Evolutionary conservation across 345 rosid species (phyloP).

Genomic region (Luvunga scandens): DNA sequence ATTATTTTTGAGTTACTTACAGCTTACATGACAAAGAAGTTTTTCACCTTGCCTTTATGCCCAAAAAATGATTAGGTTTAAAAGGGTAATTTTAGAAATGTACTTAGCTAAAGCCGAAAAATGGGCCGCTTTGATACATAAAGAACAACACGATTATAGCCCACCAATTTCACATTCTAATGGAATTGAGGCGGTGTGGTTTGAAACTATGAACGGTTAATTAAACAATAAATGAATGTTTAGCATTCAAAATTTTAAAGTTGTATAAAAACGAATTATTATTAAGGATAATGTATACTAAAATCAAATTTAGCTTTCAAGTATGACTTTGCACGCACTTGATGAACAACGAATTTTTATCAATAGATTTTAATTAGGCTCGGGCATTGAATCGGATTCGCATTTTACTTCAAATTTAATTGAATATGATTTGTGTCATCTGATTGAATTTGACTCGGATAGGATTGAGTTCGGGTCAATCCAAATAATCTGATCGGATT

Average conservation of each 20-base stretch:
- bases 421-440: too few relatives aligned
- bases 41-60: background rate
- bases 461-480: too few relatives aligned
- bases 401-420: too few relatives aligned
- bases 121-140: background rate
- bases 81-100: background rate
- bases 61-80: background rate
- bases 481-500: too few relatives aligned
- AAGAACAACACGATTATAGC: background rate
- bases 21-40: background rate
- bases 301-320: too few relatives aligned
- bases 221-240: background rate
- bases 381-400: too few relatives aligned
- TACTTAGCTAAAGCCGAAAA: conserved; percentile 8
- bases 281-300: background rate
- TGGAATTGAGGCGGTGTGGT: too few relatives aligned
- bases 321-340: background rate
- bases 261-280: background rate
- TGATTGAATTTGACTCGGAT: too few relatives aligned
- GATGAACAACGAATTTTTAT: too few relatives aligned
- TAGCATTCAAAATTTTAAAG: too few relatives aligned
- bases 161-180: background rate
- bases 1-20: background rate
- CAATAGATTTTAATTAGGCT: too few relatives aligned
- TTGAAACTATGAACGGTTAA: too few relatives aligned